phyloP scores from a whole-genome alignment of 2,329 filamentous ascomycete species.

The Dothideomycetes sp. region DNA sequence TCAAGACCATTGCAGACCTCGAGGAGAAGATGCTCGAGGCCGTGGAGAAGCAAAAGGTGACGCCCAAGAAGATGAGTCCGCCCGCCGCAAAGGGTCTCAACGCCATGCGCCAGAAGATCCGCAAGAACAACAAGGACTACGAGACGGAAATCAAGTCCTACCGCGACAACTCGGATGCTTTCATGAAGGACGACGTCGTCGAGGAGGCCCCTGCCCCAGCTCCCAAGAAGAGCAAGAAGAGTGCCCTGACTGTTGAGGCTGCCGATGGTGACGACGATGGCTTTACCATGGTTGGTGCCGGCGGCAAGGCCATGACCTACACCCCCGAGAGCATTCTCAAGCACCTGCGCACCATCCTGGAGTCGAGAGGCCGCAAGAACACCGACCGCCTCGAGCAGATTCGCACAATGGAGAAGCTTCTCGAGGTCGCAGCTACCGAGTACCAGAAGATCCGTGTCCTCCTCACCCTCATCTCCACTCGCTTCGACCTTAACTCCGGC shows the following conservation, averaged over 20 bases:
- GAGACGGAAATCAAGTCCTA: slow-evolving; percentile 79
- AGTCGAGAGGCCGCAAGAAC: slow-evolving; percentile 98
- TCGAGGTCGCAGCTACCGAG: slow-evolving; percentile 77
- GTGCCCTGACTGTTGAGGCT: slow-evolving; percentile 39
- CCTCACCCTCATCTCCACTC: slow-evolving; percentile 79
- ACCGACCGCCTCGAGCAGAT: slow-evolving; percentile 93
- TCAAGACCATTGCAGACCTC: slow-evolving; percentile 85
- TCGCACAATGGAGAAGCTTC: slow-evolving; percentile 90
- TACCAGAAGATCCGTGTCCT: slow-evolving; percentile 93
- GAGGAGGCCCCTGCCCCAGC: slow-evolving; percentile 47
- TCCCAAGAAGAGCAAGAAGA: slow-evolving; percentile 39
- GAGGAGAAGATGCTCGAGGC: slow-evolving; percentile 93
- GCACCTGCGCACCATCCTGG: slow-evolving; percentile 83
- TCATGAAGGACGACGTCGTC: slow-evolving; percentile 76
- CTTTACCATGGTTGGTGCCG: slow-evolving; percentile 79
- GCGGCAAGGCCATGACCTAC: slow-evolving; percentile 80
- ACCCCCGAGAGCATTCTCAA: slow-evolving; percentile 98
- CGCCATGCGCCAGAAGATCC: slow-evolving; percentile 94
- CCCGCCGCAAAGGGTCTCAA: slow-evolving; percentile 90
- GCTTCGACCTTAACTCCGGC: slow-evolving; percentile 83
- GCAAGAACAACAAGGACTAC: slow-evolving; percentile 97
- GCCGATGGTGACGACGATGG: slow-evolving; percentile 64
- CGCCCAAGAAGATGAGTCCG: slow-evolving; percentile 97
- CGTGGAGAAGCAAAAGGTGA: slow-evolving; percentile 89
- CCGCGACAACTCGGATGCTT: slow-evolving; percentile 72